These are phyloP conservation scores for Fusarium sp. DNA, from an alignment of 2,329 filamentous ascomycete species.

Conservation along the genomic window DNA sequence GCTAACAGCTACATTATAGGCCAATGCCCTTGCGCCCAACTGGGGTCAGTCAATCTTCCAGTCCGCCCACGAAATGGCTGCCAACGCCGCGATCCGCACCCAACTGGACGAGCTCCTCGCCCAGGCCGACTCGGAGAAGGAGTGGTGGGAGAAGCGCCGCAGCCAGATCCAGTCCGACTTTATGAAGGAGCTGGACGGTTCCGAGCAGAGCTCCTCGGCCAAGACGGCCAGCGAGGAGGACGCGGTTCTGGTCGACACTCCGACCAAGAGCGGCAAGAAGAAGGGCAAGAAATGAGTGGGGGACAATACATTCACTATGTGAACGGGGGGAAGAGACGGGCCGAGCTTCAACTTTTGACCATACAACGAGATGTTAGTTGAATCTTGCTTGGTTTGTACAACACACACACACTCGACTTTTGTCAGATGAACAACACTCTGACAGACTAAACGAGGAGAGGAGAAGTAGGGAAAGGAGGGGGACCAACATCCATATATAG, in stretches of 20 bases:
- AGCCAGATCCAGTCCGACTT: slow-evolving; percentile 79
- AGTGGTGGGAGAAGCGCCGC: slow-evolving; percentile 92
- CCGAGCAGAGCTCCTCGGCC: slow-evolving; percentile 59
- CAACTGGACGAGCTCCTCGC: slow-evolving; percentile 79
- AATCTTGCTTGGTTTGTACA: slow-evolving; percentile 15
- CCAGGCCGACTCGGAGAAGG: slow-evolving; percentile 78
- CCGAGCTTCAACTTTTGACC: neutral
- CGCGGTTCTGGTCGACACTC: slow-evolving; percentile 78
- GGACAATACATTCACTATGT: neutral
- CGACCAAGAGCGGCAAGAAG: slow-evolving; percentile 70
- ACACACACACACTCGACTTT: slow-evolving; percentile 3
- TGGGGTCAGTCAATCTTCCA: slow-evolving; percentile 99
- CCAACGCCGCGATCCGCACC: slow-evolving; percentile 81
- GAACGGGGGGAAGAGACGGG: neutral
- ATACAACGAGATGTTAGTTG: neutral
- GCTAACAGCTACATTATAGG: slow-evolving; percentile 61
- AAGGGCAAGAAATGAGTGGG: slow-evolving; percentile 55
- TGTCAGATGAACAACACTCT: slow-evolving; percentile 5
- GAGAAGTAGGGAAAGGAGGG: neutral
- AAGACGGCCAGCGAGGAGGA: slow-evolving; percentile 52
- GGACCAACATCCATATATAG: slow-evolving; percentile 12
- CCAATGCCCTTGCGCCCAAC: slow-evolving; percentile 86
- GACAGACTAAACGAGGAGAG: neutral
- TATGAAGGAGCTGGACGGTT: slow-evolving; percentile 84
- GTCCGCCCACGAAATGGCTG: slow-evolving; percentile 93